Evolutionary conservation across 352 stramenopile genomes (phyloP).

Genomic region (Pilasporangium apinafurcum): DNA sequence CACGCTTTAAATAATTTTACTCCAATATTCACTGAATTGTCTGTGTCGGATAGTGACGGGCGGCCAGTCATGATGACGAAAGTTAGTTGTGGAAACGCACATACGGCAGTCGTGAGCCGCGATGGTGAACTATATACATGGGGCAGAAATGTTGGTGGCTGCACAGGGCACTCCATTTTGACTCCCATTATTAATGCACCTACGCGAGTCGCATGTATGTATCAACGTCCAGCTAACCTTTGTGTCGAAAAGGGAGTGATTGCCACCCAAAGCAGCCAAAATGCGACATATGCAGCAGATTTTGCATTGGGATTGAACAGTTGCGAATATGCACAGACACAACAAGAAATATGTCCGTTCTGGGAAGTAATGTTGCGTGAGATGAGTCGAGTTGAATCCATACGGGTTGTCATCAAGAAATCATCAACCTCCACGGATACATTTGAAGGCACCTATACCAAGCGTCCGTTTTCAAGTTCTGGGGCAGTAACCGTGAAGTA

Average conservation of each 20-base stretch:
- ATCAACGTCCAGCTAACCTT: conserved; percentile 49
- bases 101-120: conserved; percentile 53
- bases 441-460: conserved; percentile 6
- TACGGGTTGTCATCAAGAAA: conserved; percentile 22
- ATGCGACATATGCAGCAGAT: conserved; percentile 35
- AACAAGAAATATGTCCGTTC: conserved; percentile 74
- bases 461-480: conserved; percentile 5
- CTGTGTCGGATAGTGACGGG: conserved; percentile 6
- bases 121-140: conserved; percentile 71
- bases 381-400: conserved; percentile 34
- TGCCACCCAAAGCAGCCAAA: conserved; percentile 58
- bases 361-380: conserved; percentile 43
- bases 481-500: conserved; percentile 21
- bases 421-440: neutral
- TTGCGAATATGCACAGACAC: conserved; percentile 40
- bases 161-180: conserved; percentile 41
- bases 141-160: conserved; percentile 65
- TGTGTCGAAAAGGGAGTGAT: conserved; percentile 20
- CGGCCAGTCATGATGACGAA: conserved; percentile 18
- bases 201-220: conserved; percentile 53
- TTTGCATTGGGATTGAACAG: conserved; percentile 23
- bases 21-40: conserved; percentile 35
- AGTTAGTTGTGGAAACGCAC: conserved; percentile 58
- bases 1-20: conserved; percentile 61
- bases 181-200: conserved; percentile 26